Base-by-base conservation (phyloP, 2,329 filamentous ascomycete species). In the Taxawa tesnikishii region DNA sequence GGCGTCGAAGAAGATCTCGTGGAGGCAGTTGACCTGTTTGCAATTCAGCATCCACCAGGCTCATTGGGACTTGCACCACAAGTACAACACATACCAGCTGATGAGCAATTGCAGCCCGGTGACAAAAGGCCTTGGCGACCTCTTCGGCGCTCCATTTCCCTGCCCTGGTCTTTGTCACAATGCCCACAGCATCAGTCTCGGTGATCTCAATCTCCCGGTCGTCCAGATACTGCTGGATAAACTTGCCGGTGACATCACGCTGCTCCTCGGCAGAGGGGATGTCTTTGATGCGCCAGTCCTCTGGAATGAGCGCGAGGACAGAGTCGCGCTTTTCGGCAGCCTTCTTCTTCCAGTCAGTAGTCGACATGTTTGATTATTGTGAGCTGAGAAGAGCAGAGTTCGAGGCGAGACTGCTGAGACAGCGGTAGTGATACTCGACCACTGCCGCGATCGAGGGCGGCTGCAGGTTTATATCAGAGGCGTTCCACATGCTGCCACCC, bases 181-280 rank as follows among this genome's bases (percentile, higher is more conserved):
- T 73, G 0, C 60, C 66, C 5, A 67, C 61, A 3, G 71, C 70
- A 45, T 72, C 67, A 4, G 65, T 68, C 43, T 75, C 69, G 0
- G 74, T 79, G 36, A 78, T 76, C 26, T 68, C 62, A 9, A 76
- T 56, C 43, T 78, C 73, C 25, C 58, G 48, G 13, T 60, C 35
- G 5, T 53, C 59, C 1, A 78, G 56, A 38, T 63, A 76, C 32
- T 73, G 63, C 17, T 69, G 63, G 26, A 75, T 65, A 40, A 68
- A 76, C 10, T 54, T 36, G 5, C 67, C 67, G 0, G 69, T 73
- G 6, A 75, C 62, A 48, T 74, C 70, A 43, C 61, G 62, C 36
- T 73, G 64, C 38, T 75, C 59, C 30, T 62, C 54, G 0, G 58
- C 46, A 2, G 63, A 50, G 2, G 71, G 71, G 1, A 70, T 47